These are phyloP conservation scores for Penicillium mononematosum DNA, from an alignment of 495 filamentous ascomycete species.

Conservation along the genomic window DNA sequence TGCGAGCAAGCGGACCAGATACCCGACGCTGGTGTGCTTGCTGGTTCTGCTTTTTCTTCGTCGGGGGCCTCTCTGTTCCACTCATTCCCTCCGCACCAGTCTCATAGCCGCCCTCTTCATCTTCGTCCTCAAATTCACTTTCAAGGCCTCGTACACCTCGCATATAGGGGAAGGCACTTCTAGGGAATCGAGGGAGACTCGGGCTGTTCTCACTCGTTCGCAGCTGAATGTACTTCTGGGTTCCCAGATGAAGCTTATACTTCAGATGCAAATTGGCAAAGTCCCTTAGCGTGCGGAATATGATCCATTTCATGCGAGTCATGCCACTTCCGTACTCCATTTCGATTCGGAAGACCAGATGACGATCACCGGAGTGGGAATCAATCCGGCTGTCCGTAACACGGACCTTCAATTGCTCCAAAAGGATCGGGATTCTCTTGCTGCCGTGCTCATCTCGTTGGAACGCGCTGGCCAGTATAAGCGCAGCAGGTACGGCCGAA, in stretches of 20 bases:
- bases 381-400: slow-evolving; percentile 77
- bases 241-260: slow-evolving; percentile 80
- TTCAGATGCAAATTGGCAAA: slow-evolving; percentile 91
- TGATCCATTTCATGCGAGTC: slow-evolving; percentile 96
- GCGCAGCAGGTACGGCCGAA: slow-evolving; percentile 83
- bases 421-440: slow-evolving; percentile 86
- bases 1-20: slow-evolving; percentile 52
- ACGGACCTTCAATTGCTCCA: slow-evolving; percentile 90
- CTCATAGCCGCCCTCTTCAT: slow-evolving; percentile 62
- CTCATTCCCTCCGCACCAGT: slow-evolving; percentile 57
- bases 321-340: slow-evolving; percentile 95
- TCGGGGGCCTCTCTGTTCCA: slow-evolving; percentile 53
- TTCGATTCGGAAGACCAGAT: slow-evolving; percentile 85
- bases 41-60: slow-evolving; percentile 55
- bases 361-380: slow-evolving; percentile 66
- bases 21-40: slow-evolving; percentile 42
- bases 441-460: slow-evolving; percentile 96
- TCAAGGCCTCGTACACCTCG: slow-evolving; percentile 76
- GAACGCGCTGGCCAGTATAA: slow-evolving; percentile 95
- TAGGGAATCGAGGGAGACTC: slow-evolving; percentile 80
- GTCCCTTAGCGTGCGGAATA: slow-evolving; percentile 80
- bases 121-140: slow-evolving; percentile 77
- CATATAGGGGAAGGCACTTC: slow-evolving; percentile 88
- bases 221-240: slow-evolving; percentile 73
- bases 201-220: slow-evolving; percentile 52